A percentile compares a stretch with the other conserved stretches of the same genome.
Conservation (phyloP, 2,329 filamentous ascomycete species). For the Talaromyces amestolkiae region DNA sequence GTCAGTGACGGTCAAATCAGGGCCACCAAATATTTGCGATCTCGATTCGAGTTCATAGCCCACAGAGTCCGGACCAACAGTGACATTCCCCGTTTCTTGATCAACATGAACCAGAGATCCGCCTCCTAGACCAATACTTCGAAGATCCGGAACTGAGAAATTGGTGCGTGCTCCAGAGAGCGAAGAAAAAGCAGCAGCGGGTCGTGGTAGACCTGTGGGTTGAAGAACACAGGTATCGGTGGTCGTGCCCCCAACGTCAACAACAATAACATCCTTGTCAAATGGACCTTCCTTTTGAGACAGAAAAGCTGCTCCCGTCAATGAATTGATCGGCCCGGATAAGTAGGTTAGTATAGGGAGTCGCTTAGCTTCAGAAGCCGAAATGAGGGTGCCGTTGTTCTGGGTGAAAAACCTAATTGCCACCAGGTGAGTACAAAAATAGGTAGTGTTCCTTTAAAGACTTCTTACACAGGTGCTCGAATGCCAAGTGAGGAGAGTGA, state of each 20-base stretch:
- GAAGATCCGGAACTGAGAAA: slow-evolving; percentile 57
- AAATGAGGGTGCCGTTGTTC: slow-evolving; percentile 53
- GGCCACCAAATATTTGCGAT: slow-evolving; percentile 54
- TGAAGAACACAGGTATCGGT: slow-evolving; percentile 60
- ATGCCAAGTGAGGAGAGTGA: not conserved
- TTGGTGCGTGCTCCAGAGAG: slow-evolving; percentile 60
- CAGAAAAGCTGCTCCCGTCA: slow-evolving; percentile 50
- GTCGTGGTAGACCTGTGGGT: slow-evolving; percentile 59
- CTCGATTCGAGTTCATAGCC: slow-evolving; percentile 52
- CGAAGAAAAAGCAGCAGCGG: slow-evolving; percentile 58
- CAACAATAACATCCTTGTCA: slow-evolving; percentile 42
- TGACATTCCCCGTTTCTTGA: slow-evolving; percentile 30
- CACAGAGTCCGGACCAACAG: slow-evolving; percentile 58
- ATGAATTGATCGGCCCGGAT: slow-evolving; percentile 54
- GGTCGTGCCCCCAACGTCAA: slow-evolving; percentile 62
- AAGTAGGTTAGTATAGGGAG: slow-evolving; percentile 54
- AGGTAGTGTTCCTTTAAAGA: no score
- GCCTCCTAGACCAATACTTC: slow-evolving; percentile 58
- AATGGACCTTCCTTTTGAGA: slow-evolving; percentile 12
- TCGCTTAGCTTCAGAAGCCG: slow-evolving; percentile 46
- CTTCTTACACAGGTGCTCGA: not conserved
- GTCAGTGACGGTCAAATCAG: slow-evolving; percentile 54
- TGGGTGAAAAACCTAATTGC: slow-evolving; percentile 51
- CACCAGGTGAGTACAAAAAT: slow-evolving; percentile 20
- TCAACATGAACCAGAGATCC: slow-evolving; percentile 46